These are phyloP conservation scores for Russula brevipes DNA, from an alignment of 768 basidiomycete genomes.

Conservation along the genomic window DNA sequence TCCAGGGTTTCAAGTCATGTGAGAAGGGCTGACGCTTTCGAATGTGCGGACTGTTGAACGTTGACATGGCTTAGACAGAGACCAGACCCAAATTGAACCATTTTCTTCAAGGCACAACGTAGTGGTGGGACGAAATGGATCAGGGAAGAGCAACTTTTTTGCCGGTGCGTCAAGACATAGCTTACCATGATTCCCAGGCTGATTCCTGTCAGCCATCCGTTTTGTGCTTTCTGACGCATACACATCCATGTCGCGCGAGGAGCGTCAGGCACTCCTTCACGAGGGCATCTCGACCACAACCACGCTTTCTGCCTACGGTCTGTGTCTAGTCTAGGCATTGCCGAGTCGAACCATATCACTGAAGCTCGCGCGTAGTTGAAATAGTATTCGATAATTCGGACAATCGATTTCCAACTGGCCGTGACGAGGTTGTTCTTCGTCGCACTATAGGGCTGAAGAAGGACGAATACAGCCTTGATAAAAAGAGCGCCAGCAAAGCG, in stretches of 20 bases:
- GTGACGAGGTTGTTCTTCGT: conserved; percentile 80
- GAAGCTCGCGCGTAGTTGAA: conserved; percentile 50
- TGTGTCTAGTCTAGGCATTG: conserved; percentile 26
- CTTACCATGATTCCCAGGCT: background rate
- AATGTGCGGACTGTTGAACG: background rate
- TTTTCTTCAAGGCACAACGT: conserved; percentile 94
- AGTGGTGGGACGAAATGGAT: conserved; percentile 95
- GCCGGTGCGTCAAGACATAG: conserved; percentile 52
- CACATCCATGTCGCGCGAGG: conserved; percentile 90
- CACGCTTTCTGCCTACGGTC: conserved; percentile 88
- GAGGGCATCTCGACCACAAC: conserved; percentile 86
- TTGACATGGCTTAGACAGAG: conserved; percentile 51
- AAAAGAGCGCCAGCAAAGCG: conserved; percentile 91
- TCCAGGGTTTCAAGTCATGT: conserved; percentile 99
- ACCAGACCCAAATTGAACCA: conserved; percentile 89
- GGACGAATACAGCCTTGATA: conserved; percentile 96
- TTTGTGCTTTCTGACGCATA: conserved; percentile 98
- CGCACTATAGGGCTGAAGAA: conserved; percentile 97
- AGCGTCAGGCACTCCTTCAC: conserved; percentile 87
- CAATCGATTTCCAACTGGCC: conserved; percentile 88
- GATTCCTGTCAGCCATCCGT: conserved; percentile 64
- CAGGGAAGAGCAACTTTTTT: conserved; percentile 99
- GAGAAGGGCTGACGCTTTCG: conserved; percentile 28
- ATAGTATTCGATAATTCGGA: conserved; percentile 95
- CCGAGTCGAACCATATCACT: background rate